Percentiles rank a stretch among this genome's conserved stretches.
phyloP scores from a whole-genome alignment of 2,329 filamentous ascomycete species.

The Albifimbria verrucaria region DNA sequence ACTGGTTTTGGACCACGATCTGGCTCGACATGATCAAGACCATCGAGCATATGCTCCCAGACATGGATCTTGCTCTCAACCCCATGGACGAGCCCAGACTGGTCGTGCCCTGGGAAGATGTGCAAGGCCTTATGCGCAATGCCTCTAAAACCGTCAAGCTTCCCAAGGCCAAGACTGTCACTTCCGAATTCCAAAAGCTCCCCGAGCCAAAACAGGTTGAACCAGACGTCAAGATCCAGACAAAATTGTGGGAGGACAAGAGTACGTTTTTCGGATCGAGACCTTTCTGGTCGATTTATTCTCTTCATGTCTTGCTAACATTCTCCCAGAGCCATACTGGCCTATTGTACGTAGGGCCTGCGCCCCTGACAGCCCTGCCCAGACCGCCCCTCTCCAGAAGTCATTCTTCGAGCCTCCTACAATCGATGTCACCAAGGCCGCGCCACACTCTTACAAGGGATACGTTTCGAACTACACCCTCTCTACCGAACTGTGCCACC shows the following conservation, averaged over 20 bases:
- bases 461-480: constrained; percentile 61
- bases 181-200: constrained; percentile 40
- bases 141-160: constrained; percentile 47
- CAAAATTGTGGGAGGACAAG: constrained; percentile 49
- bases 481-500: constrained; percentile 61
- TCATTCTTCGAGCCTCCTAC: constrained; percentile 41
- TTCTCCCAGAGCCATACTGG: constrained; percentile 50
- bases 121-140: constrained; percentile 50
- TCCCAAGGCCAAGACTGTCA: constrained; percentile 38
- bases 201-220: constrained; percentile 34
- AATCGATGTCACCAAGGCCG: constrained; percentile 43
- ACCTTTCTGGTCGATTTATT: not conserved
- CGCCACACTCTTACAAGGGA: constrained; percentile 50
- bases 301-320: not conserved
- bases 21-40: constrained; percentile 52
- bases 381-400: constrained; percentile 39
- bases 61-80: constrained; percentile 67
- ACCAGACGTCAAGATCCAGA: constrained; percentile 27
- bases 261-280: constrained; percentile 30
- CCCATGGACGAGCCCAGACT: constrained; percentile 65
- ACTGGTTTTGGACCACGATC: constrained; percentile 57
- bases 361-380: constrained; percentile 58
- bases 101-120: constrained; percentile 61
- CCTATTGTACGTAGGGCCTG: constrained; percentile 57
- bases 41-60: constrained; percentile 55